Evolutionary conservation across 345 rosid genomes (phyloP), one percentile per base, ranked within the genome.

Genomic region (Laguncularia racemosa): DNA sequence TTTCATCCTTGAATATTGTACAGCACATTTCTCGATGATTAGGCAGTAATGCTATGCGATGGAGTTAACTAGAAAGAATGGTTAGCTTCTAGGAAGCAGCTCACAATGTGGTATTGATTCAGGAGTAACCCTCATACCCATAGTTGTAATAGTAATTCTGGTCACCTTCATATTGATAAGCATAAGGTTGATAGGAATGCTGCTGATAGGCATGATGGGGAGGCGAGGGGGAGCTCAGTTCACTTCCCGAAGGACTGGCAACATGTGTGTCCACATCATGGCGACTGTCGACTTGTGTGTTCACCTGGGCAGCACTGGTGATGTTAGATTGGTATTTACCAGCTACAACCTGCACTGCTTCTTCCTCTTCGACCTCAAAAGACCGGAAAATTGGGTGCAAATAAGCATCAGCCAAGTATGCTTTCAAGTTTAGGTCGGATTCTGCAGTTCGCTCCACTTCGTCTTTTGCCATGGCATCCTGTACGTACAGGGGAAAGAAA

Each of bases 221-320:
- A 16, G 82, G 81, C 4, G 93, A 88, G 51, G 87, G 79, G 43
- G 91, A 77, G 61, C 80, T 76, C 44, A 65, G 66, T 64, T 86
- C 87, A 0, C 83, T 71, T 8, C 68, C 60, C 20, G 62, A 64
- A 53, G 65, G 78, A 60, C 71, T 70, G 10, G 72, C 70, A 3
- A 46, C 48, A 17, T 48, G 19, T 33, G 40, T 33, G 40, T 33
- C 40, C 40, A 33, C 40, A 3, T 33, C 7, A 33, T 9, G 40
- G 7, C 9, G 40, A 33, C 40, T 33, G 10, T 33, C 40, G 11
- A 6, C 40, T 9, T 33, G 40, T 5, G 3, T 33, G 40, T 33
- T 33, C 40, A 33, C 9, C 40, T 33, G 40, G 40, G 62, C 61
- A 53, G 63, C 77, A 60, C 71, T 70, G 10, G 72, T 67, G 3